Base-by-base conservation (phyloP, 1,139 yeast species). In the Suzukiozyma palmioleophila region DNA sequence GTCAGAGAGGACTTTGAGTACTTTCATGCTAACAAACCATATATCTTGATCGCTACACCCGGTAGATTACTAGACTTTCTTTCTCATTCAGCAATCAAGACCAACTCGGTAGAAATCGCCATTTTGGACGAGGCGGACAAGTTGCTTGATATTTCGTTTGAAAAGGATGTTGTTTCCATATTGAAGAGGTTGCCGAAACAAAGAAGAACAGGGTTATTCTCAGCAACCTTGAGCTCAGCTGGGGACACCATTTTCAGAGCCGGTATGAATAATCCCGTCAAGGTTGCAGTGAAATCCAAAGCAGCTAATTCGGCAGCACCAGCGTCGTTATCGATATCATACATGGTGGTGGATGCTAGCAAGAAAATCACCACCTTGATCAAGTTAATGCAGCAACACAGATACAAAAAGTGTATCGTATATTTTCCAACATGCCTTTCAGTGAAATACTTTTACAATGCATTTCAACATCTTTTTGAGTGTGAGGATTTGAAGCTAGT, bases 41-140 rank as follows among this genome's bases (percentile, higher is more conserved):
- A 85, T 38, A 77, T 90, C 34, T 55, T 94, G 29, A 81, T 94
- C 15, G 97, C 95, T 1, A 92, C 98, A 0, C 98, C 98, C 0
- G 98, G 98, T 3, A 75, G 98, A 53, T 58, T 88, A 31, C 60
- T 84, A 18, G 97, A 92, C 46, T 82, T 94, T 50, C 56, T 92
- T 26, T 62, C 76, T 1, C 67, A 73, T 3, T 62, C 62, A 26
- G 51, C 60, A 15, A 78, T 83, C 1, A 76, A 77, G 47, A 71
- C 83, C 0, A 63, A 62, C 10, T 72, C 83, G 3, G 73, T 89
- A 38, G 96, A 88, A 51, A 77, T 85, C 33, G 75, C 84, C 14
- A 81, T 94, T 8, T 62, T 92, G 38, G 98, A 92, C 60, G 98
- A 92, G 61, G 98, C 97, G 2, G 98, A 92, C 56, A 78, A 88